phyloP scores from a whole-genome alignment of 1,284 basidiomycete genomes.

The Pseudozyma hubeiensis region DNA sequence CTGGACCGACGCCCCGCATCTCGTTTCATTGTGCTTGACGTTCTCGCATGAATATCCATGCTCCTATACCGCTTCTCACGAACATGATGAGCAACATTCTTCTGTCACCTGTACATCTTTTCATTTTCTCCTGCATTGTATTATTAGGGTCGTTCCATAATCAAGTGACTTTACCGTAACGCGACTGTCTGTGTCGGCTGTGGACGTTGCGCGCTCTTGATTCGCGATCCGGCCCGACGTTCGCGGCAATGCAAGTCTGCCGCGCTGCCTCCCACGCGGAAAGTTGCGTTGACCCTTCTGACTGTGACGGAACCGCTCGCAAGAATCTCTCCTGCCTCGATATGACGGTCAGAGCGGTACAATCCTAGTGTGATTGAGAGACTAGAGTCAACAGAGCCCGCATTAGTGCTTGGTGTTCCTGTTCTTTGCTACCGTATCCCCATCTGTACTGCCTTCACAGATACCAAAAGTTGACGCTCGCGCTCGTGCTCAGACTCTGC shows the following conservation, averaged over 20 bases:
- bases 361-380: too few relatives aligned
- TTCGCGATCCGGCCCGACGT: too few relatives aligned
- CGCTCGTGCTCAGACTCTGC: slow-evolving; percentile 44
- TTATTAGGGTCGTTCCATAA: slow-evolving; percentile 20
- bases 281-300: not conserved
- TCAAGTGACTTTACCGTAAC: not conserved
- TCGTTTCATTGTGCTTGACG: too few relatives aligned
- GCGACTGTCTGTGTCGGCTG: not conserved
- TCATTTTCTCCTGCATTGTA: slow-evolving; percentile 27
- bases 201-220: not conserved
- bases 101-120: slow-evolving; percentile 6
- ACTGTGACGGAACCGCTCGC: too few relatives aligned
- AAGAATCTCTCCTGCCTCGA: too few relatives aligned
- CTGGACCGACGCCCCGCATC: too few relatives aligned
- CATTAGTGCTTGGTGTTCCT: too few relatives aligned
- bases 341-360: too few relatives aligned
- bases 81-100: not conserved
- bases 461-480: slow-evolving; percentile 56
- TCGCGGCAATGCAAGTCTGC: not conserved
- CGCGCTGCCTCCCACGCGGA: too few relatives aligned
- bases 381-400: too few relatives aligned
- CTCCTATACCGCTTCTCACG: not conserved
- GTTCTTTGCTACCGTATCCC: too few relatives aligned
- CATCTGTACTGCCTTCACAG: slow-evolving; percentile 3
- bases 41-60: not conserved